These are phyloP conservation scores for Aphanomyces cochlioides DNA, from an alignment of 352 stramenopile species.

Conservation along the genomic window DNA sequence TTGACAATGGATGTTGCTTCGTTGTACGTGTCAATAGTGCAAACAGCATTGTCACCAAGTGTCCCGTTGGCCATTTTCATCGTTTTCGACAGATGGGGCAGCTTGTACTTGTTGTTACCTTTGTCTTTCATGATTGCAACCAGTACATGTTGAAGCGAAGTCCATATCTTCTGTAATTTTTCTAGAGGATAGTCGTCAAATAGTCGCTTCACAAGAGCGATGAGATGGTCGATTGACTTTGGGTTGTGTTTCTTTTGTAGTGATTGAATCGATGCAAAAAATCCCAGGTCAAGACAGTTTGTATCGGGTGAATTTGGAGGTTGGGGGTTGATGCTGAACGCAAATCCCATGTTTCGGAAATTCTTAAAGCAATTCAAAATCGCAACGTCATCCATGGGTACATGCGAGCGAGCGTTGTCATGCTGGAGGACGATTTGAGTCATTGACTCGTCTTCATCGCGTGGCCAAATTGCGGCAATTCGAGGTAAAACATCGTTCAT, in stretches of 20 bases:
- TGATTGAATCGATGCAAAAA: not conserved
- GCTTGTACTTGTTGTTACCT: not conserved
- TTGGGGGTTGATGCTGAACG: not conserved
- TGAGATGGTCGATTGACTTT: not conserved
- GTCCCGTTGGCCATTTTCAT: too few species aligned
- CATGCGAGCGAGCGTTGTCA: slow-evolving; percentile 6
- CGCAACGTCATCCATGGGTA: not conserved
- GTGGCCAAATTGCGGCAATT: slow-evolving; percentile 3
- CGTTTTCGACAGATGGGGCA: not conserved
- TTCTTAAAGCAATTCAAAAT: not conserved
- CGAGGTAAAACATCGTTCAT: not conserved
- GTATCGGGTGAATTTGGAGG: slow-evolving; percentile 1
- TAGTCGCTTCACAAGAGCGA: not conserved
- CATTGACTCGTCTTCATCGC: too few species aligned
- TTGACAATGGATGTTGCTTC: too few species aligned
- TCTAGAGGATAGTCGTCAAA: slow-evolving; percentile 1
- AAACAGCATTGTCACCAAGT: too few species aligned
- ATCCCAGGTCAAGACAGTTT: not conserved
- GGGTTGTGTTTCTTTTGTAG: not conserved
- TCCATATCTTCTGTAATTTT: not conserved
- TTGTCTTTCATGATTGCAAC: not conserved
- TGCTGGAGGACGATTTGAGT: not conserved
- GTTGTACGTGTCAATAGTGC: too few species aligned
- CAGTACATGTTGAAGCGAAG: not conserved
- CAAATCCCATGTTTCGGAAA: not conserved